Conservation (phyloP, 345 rosid genomes). For the Eucalyptus pauciflora region DNA sequence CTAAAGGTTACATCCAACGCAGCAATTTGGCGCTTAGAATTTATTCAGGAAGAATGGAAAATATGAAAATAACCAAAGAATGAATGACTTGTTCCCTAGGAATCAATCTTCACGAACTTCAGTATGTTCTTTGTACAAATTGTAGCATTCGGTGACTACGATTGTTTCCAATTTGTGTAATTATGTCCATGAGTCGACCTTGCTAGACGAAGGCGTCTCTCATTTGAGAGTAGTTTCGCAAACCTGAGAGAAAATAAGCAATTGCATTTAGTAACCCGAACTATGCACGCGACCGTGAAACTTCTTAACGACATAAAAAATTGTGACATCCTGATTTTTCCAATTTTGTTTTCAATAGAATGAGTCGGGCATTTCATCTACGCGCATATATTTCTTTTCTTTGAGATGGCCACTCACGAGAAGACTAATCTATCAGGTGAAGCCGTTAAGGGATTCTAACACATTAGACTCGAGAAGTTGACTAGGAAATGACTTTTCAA, state of each 20-base stretch:
- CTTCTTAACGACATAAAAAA: neutral
- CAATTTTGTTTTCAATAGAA: too few relatives aligned
- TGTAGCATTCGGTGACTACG: neutral
- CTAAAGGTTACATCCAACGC: neutral
- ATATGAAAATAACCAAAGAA: neutral
- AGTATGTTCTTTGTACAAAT: neutral
- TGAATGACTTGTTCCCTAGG: neutral
- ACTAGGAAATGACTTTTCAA: too few relatives aligned
- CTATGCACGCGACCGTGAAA: neutral
- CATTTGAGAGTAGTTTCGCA: conserved; percentile 44
- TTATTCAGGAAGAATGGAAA: neutral
- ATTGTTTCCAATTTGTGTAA: neutral
- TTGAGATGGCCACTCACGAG: too few relatives aligned
- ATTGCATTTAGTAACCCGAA: neutral
- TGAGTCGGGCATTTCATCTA: too few relatives aligned
- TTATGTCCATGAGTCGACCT: conserved; percentile 11
- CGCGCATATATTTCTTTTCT: too few relatives aligned
- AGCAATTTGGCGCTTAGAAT: neutral
- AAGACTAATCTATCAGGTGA: too few relatives aligned
- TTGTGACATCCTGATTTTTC: too few relatives aligned
- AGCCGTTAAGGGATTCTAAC: too few relatives aligned
- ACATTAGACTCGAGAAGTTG: too few relatives aligned
- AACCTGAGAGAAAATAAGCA: conserved; percentile 12
- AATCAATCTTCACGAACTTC: neutral
- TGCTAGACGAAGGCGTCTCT: conserved; percentile 27